Evolutionary conservation across 73 alveolate genomes (phyloP), one percentile per base, ranked within the genome.

Genomic region (Stentor coeruleus): DNA sequence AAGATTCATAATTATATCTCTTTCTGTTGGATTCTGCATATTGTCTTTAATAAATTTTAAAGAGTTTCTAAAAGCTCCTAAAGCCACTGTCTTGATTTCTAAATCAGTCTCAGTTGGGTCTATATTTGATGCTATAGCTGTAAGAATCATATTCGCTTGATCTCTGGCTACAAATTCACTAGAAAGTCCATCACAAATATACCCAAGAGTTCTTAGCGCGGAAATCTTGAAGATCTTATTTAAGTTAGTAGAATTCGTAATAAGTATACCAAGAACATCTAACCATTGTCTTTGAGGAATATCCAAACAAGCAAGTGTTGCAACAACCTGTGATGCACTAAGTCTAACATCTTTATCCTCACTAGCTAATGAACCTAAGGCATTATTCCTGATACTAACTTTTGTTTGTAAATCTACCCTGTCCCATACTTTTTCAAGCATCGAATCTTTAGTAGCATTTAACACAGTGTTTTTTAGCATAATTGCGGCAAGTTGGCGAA

Each of bases 321-420:
- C 36, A 1, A 66, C 79, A 26, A 31, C 79, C 33, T 66, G 79
- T 28, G 79, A 66, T 20, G 79, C 79, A 26, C 36, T 33, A 28
- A 66, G 37, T 66, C 79, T 66, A 15, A 66, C 37, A 26, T 66
- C 79, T 66, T 26, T 26, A 26, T 26, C 79, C 33, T 66, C 79
- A 66, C 79, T 66, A 28, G 79, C 79, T 31, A 66, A 33, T 28
- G 42, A 20, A 40, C 79, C 39, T 66, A 66, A 66, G 37, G 79
- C 14, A 26, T 33, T 20, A 20, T 66, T 33, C n/a, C 79, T 20
- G 79, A 66, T 66, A 15, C n/a, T 20, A 11, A 40, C 14, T 66
- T 66, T 66, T 14, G 42, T 66, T 1, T 66, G 20, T 66, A 26
- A 3, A 40, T 20, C 39, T 20, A 66, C 36, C 1, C 15, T 66